These are phyloP conservation scores for Phoenix roebelenii DNA, from an alignment of 176 grass and related monocot species.

Conservation along the genomic window DNA sequence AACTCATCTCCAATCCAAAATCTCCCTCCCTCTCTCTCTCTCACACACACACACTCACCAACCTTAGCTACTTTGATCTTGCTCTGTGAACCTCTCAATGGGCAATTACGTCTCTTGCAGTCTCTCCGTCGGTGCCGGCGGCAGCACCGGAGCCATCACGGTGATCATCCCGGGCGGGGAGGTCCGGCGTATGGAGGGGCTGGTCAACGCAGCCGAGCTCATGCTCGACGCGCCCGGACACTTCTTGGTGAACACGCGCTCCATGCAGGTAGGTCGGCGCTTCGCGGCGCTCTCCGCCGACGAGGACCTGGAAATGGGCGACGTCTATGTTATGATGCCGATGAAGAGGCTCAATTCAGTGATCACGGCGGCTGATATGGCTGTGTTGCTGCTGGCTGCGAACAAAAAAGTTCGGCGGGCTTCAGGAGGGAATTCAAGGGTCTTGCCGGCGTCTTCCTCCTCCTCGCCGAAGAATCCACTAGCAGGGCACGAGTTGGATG, in stretches of 20 bases:
- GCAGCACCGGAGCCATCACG: slow-evolving; percentile 11
- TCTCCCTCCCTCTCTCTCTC: no score
- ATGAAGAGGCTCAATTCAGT: slow-evolving; percentile 69
- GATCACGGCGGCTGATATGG: slow-evolving; percentile 34
- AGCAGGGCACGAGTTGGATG: background rate
- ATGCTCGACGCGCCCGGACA: slow-evolving; percentile 83
- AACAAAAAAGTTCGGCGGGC: slow-evolving; percentile 23
- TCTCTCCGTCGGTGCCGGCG: slow-evolving; percentile 17
- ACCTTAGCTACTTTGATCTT: no score
- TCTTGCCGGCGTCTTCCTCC: slow-evolving; percentile 7
- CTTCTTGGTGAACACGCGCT: slow-evolving; percentile 46
- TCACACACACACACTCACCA: no score
- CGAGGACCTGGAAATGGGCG: slow-evolving; percentile 48
- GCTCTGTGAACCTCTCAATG: slow-evolving; percentile 16
- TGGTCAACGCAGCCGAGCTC: slow-evolving; percentile 53
- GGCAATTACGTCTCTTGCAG: slow-evolving; percentile 77
- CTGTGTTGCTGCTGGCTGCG: slow-evolving; percentile 37
- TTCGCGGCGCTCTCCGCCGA: slow-evolving; percentile 54
- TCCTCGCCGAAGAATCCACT: no score
- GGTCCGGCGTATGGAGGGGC: slow-evolving; percentile 24
- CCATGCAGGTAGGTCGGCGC: slow-evolving; percentile 46
- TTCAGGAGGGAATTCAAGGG: slow-evolving; percentile 26
- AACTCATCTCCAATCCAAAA: no score
- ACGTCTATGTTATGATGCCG: slow-evolving; percentile 53
- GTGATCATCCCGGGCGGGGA: slow-evolving; percentile 57